These are phyloP conservation scores for Metschnikowia lachancei DNA, from an alignment of 805 yeast genomes.

Conservation along the genomic window DNA sequence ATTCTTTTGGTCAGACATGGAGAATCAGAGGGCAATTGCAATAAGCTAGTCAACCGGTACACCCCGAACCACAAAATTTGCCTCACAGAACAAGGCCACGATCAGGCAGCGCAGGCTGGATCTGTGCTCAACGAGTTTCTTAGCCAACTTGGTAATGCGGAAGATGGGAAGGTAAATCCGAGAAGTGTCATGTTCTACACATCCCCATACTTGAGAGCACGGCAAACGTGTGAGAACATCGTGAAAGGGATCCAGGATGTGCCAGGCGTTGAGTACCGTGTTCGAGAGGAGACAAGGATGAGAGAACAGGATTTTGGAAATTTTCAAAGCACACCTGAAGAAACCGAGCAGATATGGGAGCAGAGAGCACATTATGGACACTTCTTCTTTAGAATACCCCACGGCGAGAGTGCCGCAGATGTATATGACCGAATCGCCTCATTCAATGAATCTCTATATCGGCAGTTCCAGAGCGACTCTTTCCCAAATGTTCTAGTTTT, in stretches of 20 bases:
- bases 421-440: constrained; percentile 89
- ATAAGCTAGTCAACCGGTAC: constrained; percentile 73
- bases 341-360: constrained; percentile 78
- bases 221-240: constrained; percentile 78
- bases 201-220: constrained; percentile 80
- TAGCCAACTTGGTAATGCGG: constrained; percentile 28
- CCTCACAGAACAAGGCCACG: constrained; percentile 67
- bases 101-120: constrained; percentile 63
- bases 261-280: constrained; percentile 44
- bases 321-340: constrained; percentile 72
- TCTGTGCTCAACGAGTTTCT: constrained; percentile 42
- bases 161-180: constrained; percentile 17
- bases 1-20: constrained; percentile 87
- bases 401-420: constrained; percentile 95
- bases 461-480: constrained; percentile 68
- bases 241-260: constrained; percentile 53
- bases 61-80: constrained; percentile 80
- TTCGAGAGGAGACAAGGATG: constrained; percentile 85
- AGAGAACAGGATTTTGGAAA: constrained; percentile 96
- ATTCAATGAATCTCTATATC: constrained; percentile 79
- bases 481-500: constrained; percentile 81
- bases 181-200: constrained; percentile 69
- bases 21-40: constrained; percentile 86
- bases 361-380: constrained; percentile 84
- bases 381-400: constrained; percentile 80